Evolutionary conservation across 225 moss, liverwort and hornwort genomes (phyloP).

Genomic region (Thuidium tamariscinum): DNA sequence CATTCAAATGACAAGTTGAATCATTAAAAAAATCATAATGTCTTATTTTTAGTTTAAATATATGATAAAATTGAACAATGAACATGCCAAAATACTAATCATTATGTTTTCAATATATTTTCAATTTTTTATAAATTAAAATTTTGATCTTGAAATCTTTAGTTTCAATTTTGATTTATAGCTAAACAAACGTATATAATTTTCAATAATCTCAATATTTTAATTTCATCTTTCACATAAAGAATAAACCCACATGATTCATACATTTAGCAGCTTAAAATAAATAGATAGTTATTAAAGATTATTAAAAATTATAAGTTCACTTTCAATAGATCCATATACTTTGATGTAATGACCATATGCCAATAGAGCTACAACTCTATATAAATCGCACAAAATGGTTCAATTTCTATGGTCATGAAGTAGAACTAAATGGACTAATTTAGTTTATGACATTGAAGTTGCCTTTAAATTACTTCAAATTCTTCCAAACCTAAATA

Average conservation of each 20-base stretch:
- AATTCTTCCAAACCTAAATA: background rate
- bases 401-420: background rate
- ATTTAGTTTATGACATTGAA: background rate
- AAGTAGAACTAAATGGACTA: background rate
- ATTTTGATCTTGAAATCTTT: background rate
- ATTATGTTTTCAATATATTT: background rate
- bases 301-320: no score
- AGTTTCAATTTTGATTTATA: background rate
- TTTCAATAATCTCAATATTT: background rate
- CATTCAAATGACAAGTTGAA: background rate
- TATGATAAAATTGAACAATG: background rate
- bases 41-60: background rate
- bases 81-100: background rate
- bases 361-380: background rate
- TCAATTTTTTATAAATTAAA: background rate
- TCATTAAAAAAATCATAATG: background rate
- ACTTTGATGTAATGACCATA: background rate
- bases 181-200: background rate
- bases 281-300: background rate
- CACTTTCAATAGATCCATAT: background rate
- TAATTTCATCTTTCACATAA: background rate
- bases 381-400: background rate
- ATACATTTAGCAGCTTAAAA: background rate
- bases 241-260: no score
- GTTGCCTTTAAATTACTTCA: background rate